Conservation (phyloP, 2,329 filamentous ascomycete species). For the Fusarium praegraminearum region DNA sequence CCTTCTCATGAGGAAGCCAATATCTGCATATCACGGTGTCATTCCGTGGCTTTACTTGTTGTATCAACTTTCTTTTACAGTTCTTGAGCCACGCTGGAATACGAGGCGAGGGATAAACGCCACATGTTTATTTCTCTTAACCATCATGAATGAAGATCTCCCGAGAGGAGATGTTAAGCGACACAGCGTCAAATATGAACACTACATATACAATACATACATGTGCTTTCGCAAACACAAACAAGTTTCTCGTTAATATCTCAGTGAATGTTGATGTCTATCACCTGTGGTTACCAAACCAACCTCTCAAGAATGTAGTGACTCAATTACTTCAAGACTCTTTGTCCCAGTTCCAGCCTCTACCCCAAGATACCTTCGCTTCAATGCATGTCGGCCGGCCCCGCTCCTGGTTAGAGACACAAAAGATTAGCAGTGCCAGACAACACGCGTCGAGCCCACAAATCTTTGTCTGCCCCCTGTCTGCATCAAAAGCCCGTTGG, state of each 20-base stretch:
- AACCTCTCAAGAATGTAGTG: constrained; percentile 15
- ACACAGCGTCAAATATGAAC: constrained; percentile 25
- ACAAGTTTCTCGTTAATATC: not conserved
- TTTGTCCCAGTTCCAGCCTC: not conserved
- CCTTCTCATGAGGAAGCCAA: not conserved
- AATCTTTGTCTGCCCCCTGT: constrained; percentile 24
- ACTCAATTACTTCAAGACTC: constrained; percentile 5
- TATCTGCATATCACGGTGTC: constrained; percentile 23
- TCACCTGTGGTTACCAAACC: constrained; percentile 21
- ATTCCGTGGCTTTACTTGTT: constrained; percentile 29
- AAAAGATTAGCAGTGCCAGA: constrained; percentile 19
- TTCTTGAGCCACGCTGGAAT: constrained; percentile 33
- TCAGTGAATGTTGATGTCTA: not conserved
- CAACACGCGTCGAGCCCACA: constrained; percentile 42
- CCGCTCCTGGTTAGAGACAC: constrained; percentile 13
- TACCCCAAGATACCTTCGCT: not conserved
- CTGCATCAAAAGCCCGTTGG: constrained; percentile 34
- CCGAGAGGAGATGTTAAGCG: constrained; percentile 27
- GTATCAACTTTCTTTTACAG: constrained; percentile 34
- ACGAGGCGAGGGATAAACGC: constrained; percentile 12
- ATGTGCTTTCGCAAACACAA: constrained; percentile 22
- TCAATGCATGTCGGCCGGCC: constrained; percentile 21
- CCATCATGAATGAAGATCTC: constrained; percentile 29
- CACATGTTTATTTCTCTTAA: constrained; percentile 24
- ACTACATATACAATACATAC: constrained; percentile 7